These are phyloP conservation scores for Hansenula anomala DNA, from an alignment of 1,139 yeast species.

Conservation along the genomic window DNA sequence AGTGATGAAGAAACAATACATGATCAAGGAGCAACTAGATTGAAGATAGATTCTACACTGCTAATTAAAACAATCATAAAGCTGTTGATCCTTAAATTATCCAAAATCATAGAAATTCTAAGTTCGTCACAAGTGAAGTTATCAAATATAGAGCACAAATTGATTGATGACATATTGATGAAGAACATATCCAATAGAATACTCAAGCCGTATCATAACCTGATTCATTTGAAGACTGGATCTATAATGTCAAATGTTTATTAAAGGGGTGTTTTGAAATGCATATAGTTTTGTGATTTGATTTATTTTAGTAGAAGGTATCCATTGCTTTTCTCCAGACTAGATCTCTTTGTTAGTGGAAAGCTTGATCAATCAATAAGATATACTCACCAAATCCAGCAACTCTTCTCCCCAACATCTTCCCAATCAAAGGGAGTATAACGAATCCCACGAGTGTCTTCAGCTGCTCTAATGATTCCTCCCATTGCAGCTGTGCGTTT, in stretches of 20 bases:
- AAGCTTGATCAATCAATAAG: too few species aligned
- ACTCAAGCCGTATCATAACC: conserved; percentile 16
- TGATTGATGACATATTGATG: conserved; percentile 17
- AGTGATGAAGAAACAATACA: neutral
- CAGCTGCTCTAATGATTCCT: conserved; percentile 63
- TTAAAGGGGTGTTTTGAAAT: too few species aligned
- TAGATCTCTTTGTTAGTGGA: conserved; percentile 3
- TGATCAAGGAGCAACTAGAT: neutral
- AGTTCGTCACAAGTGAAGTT: neutral
- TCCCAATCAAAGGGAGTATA: conserved; percentile 66
- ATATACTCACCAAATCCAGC: conserved; percentile 32
- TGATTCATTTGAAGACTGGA: conserved; percentile 12
- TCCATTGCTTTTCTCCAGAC: conserved; percentile 21
- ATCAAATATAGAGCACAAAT: conserved; percentile 9
- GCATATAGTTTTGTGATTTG: neutral
- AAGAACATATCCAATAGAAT: conserved; percentile 18
- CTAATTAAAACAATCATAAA: conserved; percentile 10
- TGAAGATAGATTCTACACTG: conserved; percentile 7
- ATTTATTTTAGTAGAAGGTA: conserved; percentile 6
- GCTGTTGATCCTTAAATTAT: conserved; percentile 12
- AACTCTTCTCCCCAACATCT: conserved; percentile 61
- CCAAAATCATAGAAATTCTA: conserved; percentile 8
- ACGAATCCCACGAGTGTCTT: conserved; percentile 52
- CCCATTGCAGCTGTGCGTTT: conserved; percentile 76
- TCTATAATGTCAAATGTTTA: conserved; percentile 5